Evolutionary conservation across 768 basidiomycete species (phyloP), one percentile per base, ranked within the genome.

Genomic region (Albatrellus ellisii): DNA sequence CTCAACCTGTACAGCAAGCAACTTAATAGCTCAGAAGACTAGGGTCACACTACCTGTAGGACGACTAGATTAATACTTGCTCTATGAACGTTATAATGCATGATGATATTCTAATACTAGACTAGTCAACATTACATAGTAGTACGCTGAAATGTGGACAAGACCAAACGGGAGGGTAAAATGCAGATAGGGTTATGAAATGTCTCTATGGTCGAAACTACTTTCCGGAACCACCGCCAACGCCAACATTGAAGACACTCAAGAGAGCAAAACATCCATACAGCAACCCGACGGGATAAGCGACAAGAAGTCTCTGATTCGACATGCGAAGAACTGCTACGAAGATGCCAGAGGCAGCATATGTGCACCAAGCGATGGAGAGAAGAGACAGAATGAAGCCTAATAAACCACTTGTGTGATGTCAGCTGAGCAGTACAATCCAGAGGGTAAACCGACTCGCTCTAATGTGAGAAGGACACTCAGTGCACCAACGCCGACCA

Each of bases 331-430:
- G 68, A 28, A 97, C 91, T 2, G 88, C 83, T 7, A 94, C 89
- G 53, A 99, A 98, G 43, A 99, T 98, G 11, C 81, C 82, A 2
- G 88, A 92, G 9, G 95, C 94, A 5, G 92, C 76, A 55, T 94
- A 90, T 26, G 95, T 95, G 65, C 91, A 98, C 95, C 95, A 99
- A 34, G 87, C 59, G 49, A 99, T 88, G 2, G 84, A 87, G 27
- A 94, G 49, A 11, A 75, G 59, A 2, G 88, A 82, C 3, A 98
- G 64, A 26, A 91, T 52, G 62, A 94, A 95, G 31, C 94, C 94
- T 45, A 94, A 63, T 42, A 78, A 64, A 33, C 79, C 87, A 54
- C 90, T 94, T 42, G 14, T 4, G 39, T 25, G n/a, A 31, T 33
- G 43, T 56, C 47, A 46, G 31, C 26, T 32, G 29, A 18, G 41